Conservation (phyloP, 495 filamentous ascomycete species). For the Darksidea phi region DNA sequence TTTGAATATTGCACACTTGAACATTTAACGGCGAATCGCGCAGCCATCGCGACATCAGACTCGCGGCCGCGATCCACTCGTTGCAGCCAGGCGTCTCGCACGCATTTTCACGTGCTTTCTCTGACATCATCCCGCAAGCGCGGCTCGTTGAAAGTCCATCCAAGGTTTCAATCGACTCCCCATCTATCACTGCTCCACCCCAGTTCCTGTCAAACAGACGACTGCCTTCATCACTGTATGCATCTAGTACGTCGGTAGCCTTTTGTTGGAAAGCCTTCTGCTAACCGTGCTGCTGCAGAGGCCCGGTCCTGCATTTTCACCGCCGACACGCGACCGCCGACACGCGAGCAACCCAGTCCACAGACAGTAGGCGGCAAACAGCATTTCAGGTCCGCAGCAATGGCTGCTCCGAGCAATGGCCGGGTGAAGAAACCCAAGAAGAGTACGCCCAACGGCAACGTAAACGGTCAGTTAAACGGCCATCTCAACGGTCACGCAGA, state of each 20-base stretch:
- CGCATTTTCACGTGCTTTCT: conserved; percentile 1
- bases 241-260: too few relatives aligned
- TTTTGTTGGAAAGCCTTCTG: neutral
- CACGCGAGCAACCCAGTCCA: neutral
- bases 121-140: neutral
- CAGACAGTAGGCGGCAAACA: conserved; percentile 1
- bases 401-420: conserved; percentile 32
- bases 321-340: neutral
- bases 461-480: conserved; percentile 25
- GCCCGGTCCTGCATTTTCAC: conserved; percentile 3
- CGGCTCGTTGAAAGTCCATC: too few relatives aligned
- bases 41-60: neutral
- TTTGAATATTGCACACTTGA: too few relatives aligned
- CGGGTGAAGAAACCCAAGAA: conserved; percentile 32
- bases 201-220: neutral
- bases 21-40: too few relatives aligned
- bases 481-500: conserved; percentile 15
- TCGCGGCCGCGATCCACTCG: neutral
- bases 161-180: neutral
- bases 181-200: neutral
- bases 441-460: conserved; percentile 20
- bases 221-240: too few relatives aligned
- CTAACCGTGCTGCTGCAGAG: neutral
- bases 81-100: neutral
- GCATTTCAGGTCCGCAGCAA: conserved; percentile 16